phyloP scores from a whole-genome alignment of 371 early-diverging fungal species.

The Actinomortierella wolfii region DNA sequence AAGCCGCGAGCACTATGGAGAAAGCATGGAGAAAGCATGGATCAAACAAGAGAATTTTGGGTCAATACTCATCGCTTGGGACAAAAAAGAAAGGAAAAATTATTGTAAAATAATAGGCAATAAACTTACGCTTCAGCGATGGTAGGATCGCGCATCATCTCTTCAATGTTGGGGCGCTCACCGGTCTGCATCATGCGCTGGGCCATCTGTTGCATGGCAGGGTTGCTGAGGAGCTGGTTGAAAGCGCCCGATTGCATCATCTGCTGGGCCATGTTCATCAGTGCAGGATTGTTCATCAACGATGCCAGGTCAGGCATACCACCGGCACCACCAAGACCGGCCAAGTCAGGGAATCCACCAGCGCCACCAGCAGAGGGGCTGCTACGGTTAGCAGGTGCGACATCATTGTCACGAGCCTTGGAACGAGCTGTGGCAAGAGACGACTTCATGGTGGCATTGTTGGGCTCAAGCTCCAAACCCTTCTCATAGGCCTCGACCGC shows the following conservation, averaged over 20 bases:
- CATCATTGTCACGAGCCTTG: conserved; percentile 52
- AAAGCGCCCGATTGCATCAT: conserved; percentile 94
- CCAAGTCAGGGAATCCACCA: conserved; percentile 41
- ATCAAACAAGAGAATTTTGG: background rate
- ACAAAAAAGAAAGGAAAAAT: background rate
- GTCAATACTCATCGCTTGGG: too few relatives aligned
- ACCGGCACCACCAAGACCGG: conserved; percentile 55
- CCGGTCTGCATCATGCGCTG: conserved; percentile 75
- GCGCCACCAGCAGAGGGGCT: conserved; percentile 41
- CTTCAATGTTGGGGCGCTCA: conserved; percentile 57
- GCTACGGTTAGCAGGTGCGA: conserved; percentile 33
- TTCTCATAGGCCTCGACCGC: conserved; percentile 91
- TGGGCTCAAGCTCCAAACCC: conserved; percentile 90
- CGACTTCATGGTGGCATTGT: conserved; percentile 72
- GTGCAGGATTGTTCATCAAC: conserved; percentile 87
- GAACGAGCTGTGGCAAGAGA: conserved; percentile 66
- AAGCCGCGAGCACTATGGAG: conserved; percentile 68
- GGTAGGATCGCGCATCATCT: conserved; percentile 82
- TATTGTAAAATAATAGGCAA: background rate
- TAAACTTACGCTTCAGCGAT: conserved; percentile 70
- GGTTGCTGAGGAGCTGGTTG: conserved; percentile 87
- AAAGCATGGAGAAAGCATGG: background rate
- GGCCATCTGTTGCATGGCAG: conserved; percentile 85
- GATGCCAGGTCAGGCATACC: conserved; percentile 73
- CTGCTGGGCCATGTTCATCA: conserved; percentile 93